A percentile compares a stretch with the other conserved stretches of the same genome.
phyloP scores from a whole-genome alignment of 768 basidiomycete species.

The Gymnopilus dilepis region DNA sequence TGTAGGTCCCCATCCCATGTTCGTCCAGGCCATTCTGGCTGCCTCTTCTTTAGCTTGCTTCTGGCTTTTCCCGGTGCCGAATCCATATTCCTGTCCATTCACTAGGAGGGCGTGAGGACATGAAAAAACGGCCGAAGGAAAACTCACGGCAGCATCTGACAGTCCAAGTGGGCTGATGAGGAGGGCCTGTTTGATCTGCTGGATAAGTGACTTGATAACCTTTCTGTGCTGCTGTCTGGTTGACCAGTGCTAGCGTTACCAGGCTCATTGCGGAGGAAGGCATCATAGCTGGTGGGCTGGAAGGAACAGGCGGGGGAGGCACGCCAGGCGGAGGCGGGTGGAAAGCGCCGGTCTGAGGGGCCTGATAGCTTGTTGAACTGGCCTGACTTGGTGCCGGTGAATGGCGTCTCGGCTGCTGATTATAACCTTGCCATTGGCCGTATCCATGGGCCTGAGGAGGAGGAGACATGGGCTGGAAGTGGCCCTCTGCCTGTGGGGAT shows the following conservation, averaged over 20 bases:
- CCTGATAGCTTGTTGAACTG: conserved; percentile 20
- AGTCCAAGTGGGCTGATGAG: conserved; percentile 62
- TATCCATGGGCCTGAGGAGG: conserved; percentile 4
- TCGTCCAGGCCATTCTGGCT: conserved; percentile 58
- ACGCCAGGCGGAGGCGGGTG: conserved; percentile 39
- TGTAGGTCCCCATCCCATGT: conserved; percentile 56
- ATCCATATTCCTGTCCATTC: conserved; percentile 52
- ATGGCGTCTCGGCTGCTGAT: conserved; percentile 4
- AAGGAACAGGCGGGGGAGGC: conserved; percentile 21
- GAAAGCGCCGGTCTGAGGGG: conserved; percentile 6
- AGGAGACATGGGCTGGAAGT: conserved; percentile 2
- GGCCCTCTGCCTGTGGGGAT: conserved; percentile 4
- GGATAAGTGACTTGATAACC: conserved; percentile 51
- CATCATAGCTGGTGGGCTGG: conserved; percentile 8
- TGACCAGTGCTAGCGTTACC: conserved; percentile 52
- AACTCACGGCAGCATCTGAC: conserved; percentile 57
- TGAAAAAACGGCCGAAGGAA: background rate
- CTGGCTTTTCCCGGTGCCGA: conserved; percentile 60
- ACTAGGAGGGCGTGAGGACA: conserved; percentile 40
- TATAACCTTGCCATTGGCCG: conserved; percentile 2
- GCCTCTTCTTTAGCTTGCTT: conserved; percentile 74
- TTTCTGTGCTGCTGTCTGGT: conserved; percentile 58
- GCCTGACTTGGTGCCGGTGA: conserved; percentile 5
- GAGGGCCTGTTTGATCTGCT: conserved; percentile 50
- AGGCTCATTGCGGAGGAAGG: conserved; percentile 27